Base-by-base conservation (phyloP, 1,284 basidiomycete species). In the Austroboletus novae-zelandiae region DNA sequence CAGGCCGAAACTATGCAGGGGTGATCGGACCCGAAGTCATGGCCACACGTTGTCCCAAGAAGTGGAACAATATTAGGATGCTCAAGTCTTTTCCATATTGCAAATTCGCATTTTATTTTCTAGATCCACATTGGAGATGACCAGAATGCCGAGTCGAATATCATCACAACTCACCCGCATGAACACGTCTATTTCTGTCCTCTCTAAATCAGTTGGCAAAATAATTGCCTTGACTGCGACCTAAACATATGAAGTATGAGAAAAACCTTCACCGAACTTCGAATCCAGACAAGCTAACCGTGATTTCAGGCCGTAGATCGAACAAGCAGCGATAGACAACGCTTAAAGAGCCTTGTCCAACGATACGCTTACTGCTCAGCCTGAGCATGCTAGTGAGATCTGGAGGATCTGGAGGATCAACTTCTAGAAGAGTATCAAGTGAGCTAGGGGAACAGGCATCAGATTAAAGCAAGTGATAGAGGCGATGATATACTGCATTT, bases 171-270 rank as follows among this genome's bases (percentile, higher is more conserved):
- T 43, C 11, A 53, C 52, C 27, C 52, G 34, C 14, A 43, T 2
- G 41, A 53, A 43, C 4, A 20, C 36, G 1, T 15, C 34, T 18
- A 9, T 54, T 0, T 54, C 40, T 8, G 9, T 34, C 5, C 13
- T 23, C 20, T 23, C 20, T 2, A 23, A 23, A 23, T 5, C 11
- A 10, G 6, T 3, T 30, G 9, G 34, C 9, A 43, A 36, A 5
- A 10, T n/a, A 30, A 53, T 43, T 1, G 40, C 52, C 43, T 53
- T 54, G 13, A 54, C 52, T 7, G 52, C 52, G 9, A 54, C 42
- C 52, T 54, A 20, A 23, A 42, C 1, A 54, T 3, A 13, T 9
- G 15, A 15, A 18, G 14, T 14, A 23, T 39, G 14, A 29, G 13
- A 18, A 30, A 3, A 20, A 4, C 15, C 3, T 5, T 25, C 23